Percentiles rank a stretch among this genome's conserved stretches.
Evolutionary conservation across 2,329 filamentous ascomycete genomes (phyloP).

Genomic region (Aspergillus clavatus): DNA sequence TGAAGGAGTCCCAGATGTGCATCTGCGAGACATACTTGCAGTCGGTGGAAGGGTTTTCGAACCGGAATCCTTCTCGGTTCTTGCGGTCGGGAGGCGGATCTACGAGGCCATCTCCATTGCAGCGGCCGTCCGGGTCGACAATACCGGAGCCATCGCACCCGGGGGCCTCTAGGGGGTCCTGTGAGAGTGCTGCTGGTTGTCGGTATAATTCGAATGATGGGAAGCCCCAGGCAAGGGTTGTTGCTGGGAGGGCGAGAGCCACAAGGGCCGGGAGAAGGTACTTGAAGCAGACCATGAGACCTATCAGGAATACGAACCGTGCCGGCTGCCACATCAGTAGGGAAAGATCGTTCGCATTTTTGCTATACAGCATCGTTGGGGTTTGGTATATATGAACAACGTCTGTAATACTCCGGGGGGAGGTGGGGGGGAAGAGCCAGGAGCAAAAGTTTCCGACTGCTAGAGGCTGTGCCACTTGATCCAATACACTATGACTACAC

Average conservation of each 20-base stretch:
- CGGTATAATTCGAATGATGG: conserved; percentile 1
- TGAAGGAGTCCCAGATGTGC: conserved; percentile 32
- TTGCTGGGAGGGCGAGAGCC: conserved; percentile 8
- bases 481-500: no score
- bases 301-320: neutral
- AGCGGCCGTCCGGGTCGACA: conserved; percentile 22
- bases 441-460: neutral
- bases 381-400: neutral
- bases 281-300: conserved; percentile 10
- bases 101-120: conserved; percentile 26
- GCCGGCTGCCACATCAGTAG: neutral
- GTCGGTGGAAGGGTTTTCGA: conserved; percentile 29
- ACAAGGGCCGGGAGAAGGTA: conserved; percentile 13
- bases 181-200: conserved; percentile 4
- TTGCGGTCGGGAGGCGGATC: conserved; percentile 13
- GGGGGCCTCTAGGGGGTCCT: conserved; percentile 14
- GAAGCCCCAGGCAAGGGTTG: conserved; percentile 6
- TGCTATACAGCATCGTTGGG: neutral
- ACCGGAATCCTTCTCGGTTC: conserved; percentile 26
- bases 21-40: conserved; percentile 29
- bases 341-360: no score
- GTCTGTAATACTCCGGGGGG: neutral
- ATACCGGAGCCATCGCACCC: conserved; percentile 25
- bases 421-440: neutral
- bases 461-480: neutral